Evolutionary conservation across 148 eudicot genomes (phyloP).

Genomic region (Diospyros kaki): DNA sequence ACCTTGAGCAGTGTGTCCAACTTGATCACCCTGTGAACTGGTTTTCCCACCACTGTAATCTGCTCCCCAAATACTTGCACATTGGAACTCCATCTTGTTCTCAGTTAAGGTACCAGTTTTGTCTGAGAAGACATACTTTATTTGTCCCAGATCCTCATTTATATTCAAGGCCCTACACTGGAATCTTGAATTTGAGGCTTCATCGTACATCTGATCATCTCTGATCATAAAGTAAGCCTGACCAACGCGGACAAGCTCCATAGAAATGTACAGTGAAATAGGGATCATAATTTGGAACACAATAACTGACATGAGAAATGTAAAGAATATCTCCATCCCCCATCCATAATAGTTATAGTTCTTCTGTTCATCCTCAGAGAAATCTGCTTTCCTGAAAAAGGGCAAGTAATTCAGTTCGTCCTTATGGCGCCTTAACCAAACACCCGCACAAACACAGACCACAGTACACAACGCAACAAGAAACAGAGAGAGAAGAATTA

Average conservation of each 20-base stretch:
- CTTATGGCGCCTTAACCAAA: conserved; percentile 71
- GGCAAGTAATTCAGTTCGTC: conserved; percentile 63
- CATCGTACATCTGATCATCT: conserved; percentile 66
- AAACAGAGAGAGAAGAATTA: conserved; percentile 73
- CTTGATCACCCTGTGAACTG: conserved; percentile 35
- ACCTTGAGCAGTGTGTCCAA: conserved; percentile 57
- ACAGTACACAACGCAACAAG: conserved; percentile 67
- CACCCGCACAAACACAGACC: conserved; percentile 67
- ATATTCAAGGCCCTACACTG: conserved; percentile 95
- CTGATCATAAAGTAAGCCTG: conserved; percentile 96
- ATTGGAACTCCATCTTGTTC: conserved; percentile 98
- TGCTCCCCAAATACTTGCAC: conserved; percentile 85
- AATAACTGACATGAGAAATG: conserved; percentile 92
- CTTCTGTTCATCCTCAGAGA: conserved; percentile 33
- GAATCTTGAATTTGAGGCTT: conserved; percentile 65
- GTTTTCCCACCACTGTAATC: conserved; percentile 54
- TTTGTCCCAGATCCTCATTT: conserved; percentile 96
- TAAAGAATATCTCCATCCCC: conserved; percentile 85
- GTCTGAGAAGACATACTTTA: conserved; percentile 93
- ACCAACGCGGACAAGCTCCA: conserved; percentile 99
- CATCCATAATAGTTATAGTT: conserved; percentile 74
- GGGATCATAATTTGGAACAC: conserved; percentile 99
- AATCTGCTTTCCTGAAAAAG: conserved; percentile 69
- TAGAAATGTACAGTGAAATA: conserved; percentile 89
- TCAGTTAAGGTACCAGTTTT: conserved; percentile 98